Base-by-base conservation (phyloP, 2,329 filamentous ascomycete genomes). In the Lizonia empirigonia region DNA sequence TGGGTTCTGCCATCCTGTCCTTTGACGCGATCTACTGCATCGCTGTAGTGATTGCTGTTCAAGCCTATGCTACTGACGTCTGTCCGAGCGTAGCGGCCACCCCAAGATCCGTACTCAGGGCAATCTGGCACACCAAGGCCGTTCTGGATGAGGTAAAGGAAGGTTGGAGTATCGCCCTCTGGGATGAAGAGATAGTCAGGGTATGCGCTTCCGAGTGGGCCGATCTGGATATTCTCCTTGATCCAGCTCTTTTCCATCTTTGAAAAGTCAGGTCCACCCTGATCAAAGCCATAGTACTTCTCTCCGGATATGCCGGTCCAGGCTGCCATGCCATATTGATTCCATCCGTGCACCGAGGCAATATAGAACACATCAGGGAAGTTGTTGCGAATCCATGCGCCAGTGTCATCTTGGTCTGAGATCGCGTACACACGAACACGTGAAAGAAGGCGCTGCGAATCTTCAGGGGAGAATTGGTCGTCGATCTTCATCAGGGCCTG, bases 371-470 rank as follows among this genome's bases (percentile, higher is more conserved):
- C 62, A 20, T 81, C 76, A 0, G 83, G 81, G 52, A 78, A 85
- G 2, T 74, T 76, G 36, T 73, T 68, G 13, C 82, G 77, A 27
- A 85, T 80, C 82, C 82, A 85, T 0, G 76, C 67, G 0, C 81
- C 82, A 0, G 79, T 78, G 53, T 85, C 78, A 53, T 85, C 82
- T 56, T 85, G 82, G 55, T 85, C 83, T 6, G 80, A 83, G 46
- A 85, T 84, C 27, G 82, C 70, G 23, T 73, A 73, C 3, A 73
- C 64, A 2, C 70, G 65, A 2, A 73, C 33, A 9, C 69, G 64
- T 1, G 69, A 71, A 15, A 69, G 55, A 1, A 72, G 59, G 10
- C 69, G 67, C 20, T 60, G 60, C 5, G 69, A 64, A 44, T 72
- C 69, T 44, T 71, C 69, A 4, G 69, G 69, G 1, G 67, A 51